Base-by-base conservation (phyloP, 805 yeast genomes). In the Kodamaea restingae region DNA sequence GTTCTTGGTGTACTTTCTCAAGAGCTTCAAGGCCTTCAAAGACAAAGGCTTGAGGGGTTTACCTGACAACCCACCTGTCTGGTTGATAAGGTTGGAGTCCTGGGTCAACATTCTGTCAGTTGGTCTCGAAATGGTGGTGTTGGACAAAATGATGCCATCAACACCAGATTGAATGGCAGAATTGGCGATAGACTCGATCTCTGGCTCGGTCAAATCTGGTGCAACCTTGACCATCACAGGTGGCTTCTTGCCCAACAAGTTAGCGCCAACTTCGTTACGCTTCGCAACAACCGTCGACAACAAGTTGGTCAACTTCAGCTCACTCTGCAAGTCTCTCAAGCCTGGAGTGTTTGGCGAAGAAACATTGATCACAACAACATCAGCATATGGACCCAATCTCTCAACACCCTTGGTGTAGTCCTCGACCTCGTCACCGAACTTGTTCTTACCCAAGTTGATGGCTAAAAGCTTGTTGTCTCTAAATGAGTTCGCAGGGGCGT, bases 311-410 rank as follows among this genome's bases (percentile, higher is more conserved):
- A 91, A 73, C 57, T 84, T 85, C 40, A 70, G 71, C 50, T 86
- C 95, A 41, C 67, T 76, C 66, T 91, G 98, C 49, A 91, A 73
- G 50, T 80, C 86, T 54, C 98, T 77, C 49, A 91, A 73, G 2
- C 97, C 97, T 4, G 98, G 98, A 1, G 98, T 91, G 57, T 91
- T 91, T 38, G 98, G 98, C 35, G 95, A 84, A 1, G 96, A 88
- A 10, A 91, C 96, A 54, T 91, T 91, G 47, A 91, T 77, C 14
- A 91, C 91, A 45, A 91, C 68, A 6, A 86, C 88, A 62, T 91
- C 98, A 4, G 98, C 96, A 50, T 71, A 79, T 9, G 80, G 78
- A 9, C 95, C 95, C 49, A 91, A 78, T 39, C 81, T 72, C 42
- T 78, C 78, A 18, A 91, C 95, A 44, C 98, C 98, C 48, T 75